Conservation (phyloP, 495 filamentous ascomycete species). For the Annulohypoxylon maeteangense region DNA sequence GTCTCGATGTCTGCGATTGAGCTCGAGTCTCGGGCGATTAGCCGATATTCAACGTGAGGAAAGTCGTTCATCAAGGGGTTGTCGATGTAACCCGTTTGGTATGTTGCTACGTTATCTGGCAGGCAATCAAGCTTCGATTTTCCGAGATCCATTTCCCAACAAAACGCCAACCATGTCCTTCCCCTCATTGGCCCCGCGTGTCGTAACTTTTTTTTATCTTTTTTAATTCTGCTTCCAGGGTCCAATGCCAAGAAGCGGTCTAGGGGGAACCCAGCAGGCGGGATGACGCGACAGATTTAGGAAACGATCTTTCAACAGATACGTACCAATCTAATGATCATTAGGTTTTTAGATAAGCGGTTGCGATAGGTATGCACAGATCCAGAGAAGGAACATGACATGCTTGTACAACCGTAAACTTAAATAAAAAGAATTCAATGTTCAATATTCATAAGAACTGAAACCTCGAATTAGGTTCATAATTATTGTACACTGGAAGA, state of each 20-base stretch:
- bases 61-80: constrained; percentile 1
- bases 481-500: too few relatives aligned
- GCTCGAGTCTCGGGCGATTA: not conserved
- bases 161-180: constrained; percentile 20
- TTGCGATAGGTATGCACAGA: not conserved
- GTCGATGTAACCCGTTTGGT: not conserved
- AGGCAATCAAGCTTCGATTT: constrained; percentile 16
- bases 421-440: not conserved
- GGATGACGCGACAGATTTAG: constrained; percentile 15
- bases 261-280: not conserved
- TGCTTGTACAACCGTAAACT: not conserved
- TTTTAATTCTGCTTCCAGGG: constrained; percentile 15
- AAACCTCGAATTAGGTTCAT: not conserved
- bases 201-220: not conserved
- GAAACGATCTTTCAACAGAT: not conserved
- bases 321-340: not conserved
- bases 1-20: not conserved
- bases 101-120: not conserved
- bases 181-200: constrained; percentile 34
- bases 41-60: not conserved
- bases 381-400: not conserved
- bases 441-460: not conserved
- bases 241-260: constrained; percentile 1
- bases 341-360: not conserved
- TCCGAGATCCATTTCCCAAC: constrained; percentile 43